Base-by-base conservation (phyloP, 345 rosid genomes). In the Acer saccharum region DNA sequence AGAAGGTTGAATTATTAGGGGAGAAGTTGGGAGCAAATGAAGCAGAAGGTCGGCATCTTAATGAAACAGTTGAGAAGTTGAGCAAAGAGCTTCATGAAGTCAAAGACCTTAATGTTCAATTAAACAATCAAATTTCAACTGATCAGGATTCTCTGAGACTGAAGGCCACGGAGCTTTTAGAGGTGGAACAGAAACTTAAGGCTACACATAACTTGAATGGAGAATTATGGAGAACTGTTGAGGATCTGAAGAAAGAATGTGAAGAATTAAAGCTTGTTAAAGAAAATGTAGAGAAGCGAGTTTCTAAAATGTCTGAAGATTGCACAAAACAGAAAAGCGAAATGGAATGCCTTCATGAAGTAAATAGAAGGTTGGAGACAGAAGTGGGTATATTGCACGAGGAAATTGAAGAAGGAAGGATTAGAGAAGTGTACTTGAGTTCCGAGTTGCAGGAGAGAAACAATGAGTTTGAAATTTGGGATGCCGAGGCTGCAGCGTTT, bases 391-490 rank as follows among this genome's bases (percentile, higher is more conserved):
- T 39, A 0, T 57, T 91, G 72, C 80, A 72, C 2, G 65, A 83
- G 72, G 93, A 92, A 80, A 77, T 93, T 18, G 86, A 87, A 84
- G 89, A 65, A 74, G 88, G 39, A 64, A 83, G 86, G 76, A 73
- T 86, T 23, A 82, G 84, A 78, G 99, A 92, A 77, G 90, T 92
- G 83, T 84, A 71, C 74, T 77, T 95, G 85, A 91, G 89, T 80
- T 87, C 87, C 29, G 97, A 93, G 85, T 84, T 95, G 64, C 95
- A 87, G 78, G 93, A 92, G 85, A 91, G 84, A 83, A 82, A 83
- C 82, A 89, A 88, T 78, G 99, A 93, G 78, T 85, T 88, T 82
- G 98, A 88, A 81, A 79, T 90, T n/a, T 93, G 97, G 97, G 98
- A 95, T 69, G 86, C 92, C 61, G 97, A 93, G 80, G 99, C 98